phyloP scores from a whole-genome alignment of 345 rosid species.

The Brassica juncea region DNA sequence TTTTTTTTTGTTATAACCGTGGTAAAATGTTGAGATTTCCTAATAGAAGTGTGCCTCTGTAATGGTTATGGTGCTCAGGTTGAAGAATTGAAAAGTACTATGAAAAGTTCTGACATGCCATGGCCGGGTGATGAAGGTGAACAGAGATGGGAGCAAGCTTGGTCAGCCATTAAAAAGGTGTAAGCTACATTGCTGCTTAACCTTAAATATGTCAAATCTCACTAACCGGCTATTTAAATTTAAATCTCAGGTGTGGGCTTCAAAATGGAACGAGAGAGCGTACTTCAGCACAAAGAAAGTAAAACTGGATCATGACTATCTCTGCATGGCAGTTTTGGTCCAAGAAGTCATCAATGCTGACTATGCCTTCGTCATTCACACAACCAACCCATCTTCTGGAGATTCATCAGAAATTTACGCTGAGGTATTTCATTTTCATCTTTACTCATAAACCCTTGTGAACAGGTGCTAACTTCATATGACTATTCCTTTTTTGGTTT shows the following conservation, averaged over 20 bases:
- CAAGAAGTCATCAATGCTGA: constrained; percentile 96
- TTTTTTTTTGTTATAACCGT: constrained; percentile 13
- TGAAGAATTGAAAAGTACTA: constrained; percentile 76
- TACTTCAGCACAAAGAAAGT: constrained; percentile 91
- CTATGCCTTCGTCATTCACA: constrained; percentile 97
- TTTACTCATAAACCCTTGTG: not conserved
- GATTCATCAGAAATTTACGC: constrained; percentile 91
- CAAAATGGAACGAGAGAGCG: constrained; percentile 99
- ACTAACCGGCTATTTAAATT: constrained; percentile 10
- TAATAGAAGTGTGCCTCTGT: constrained; percentile 27
- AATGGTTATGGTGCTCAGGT: constrained; percentile 55
- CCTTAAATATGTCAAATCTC: constrained; percentile 17
- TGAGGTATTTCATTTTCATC: constrained; percentile 52
- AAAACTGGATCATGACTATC: constrained; percentile 88
- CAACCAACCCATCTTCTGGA: constrained; percentile 94
- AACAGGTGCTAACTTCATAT: constrained; percentile 8
- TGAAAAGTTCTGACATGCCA: constrained; percentile 90
- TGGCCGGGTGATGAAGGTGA: constrained; percentile 99
- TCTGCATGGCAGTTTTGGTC: constrained; percentile 98
- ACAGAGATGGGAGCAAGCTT: constrained; percentile 91
- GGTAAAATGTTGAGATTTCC: not conserved
- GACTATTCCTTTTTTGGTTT: constrained; percentile 7
- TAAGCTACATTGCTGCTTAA: constrained; percentile 5
- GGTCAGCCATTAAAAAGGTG: constrained; percentile 93
- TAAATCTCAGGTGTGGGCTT: constrained; percentile 88